phyloP scores from a whole-genome alignment of 2,329 filamentous ascomycete genomes.

The Phoma herbarum region DNA sequence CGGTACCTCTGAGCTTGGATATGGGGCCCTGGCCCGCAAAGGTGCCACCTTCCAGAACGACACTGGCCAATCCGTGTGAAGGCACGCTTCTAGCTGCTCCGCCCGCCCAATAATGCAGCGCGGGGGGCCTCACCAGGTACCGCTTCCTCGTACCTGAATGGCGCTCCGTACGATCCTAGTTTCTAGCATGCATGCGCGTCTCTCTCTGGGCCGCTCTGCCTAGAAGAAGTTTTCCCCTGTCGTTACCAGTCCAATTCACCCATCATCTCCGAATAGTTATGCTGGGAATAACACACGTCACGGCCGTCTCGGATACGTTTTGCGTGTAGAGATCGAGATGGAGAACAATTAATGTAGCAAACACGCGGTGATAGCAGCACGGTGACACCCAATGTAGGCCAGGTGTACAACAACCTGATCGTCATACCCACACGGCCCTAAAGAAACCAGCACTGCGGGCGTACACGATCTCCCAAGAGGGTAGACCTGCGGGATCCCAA shows the following conservation, averaged over 20 bases:
- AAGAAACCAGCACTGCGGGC: slow-evolving; percentile 1
- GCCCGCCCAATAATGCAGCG: slow-evolving; percentile 10
- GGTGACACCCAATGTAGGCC: not conserved
- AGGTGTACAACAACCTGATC: slow-evolving; percentile 8
- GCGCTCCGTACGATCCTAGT: slow-evolving; percentile 2
- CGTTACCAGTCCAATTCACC: slow-evolving; percentile 7
- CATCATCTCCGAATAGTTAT: slow-evolving; percentile 18
- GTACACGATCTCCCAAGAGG: slow-evolving; percentile 18
- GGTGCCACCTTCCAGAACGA: slow-evolving; percentile 20
- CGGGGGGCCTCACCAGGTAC: slow-evolving; percentile 17
- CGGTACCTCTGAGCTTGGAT: slow-evolving; percentile 11
- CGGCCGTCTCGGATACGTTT: slow-evolving; percentile 19
- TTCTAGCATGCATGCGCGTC: slow-evolving; percentile 6
- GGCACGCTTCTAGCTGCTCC: slow-evolving; percentile 2
- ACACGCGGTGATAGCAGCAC: slow-evolving; percentile 4
- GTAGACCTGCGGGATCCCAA: slow-evolving; percentile 9
- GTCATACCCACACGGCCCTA: slow-evolving; percentile 9
- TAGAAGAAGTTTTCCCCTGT: slow-evolving; percentile 5
- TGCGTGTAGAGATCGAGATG: not conserved
- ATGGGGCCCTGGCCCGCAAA: slow-evolving; percentile 1
- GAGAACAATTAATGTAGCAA: not conserved
- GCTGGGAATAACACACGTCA: slow-evolving; percentile 13
- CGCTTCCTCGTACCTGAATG: slow-evolving; percentile 12
- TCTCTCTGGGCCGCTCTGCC: slow-evolving; percentile 6
- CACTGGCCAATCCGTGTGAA: slow-evolving; percentile 7